phyloP scores from a whole-genome alignment of 805 yeast genomes.

The Saccharomycopsis sp. region DNA sequence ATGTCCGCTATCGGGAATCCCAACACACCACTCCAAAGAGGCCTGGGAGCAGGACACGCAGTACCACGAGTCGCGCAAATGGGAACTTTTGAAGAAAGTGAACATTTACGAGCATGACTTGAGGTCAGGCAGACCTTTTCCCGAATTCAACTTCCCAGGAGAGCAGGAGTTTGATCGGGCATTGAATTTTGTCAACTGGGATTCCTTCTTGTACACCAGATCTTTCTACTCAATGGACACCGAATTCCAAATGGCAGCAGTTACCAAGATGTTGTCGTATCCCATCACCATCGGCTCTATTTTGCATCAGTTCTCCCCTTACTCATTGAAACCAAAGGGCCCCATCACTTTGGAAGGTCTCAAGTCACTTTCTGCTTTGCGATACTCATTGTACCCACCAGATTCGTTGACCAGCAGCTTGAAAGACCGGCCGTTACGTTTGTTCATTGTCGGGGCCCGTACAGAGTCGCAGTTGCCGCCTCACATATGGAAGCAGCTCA shows the following conservation, averaged over 20 bases:
- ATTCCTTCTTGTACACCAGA: conserved; percentile 84
- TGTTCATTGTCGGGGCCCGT: conserved; percentile 84
- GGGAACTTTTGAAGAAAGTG: conserved; percentile 73
- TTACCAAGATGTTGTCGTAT: conserved; percentile 87
- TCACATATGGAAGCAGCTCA: conserved; percentile 91
- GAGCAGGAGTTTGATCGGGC: conserved; percentile 65
- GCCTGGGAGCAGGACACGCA: conserved; percentile 80
- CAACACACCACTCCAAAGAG: conserved; percentile 84
- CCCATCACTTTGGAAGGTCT: conserved; percentile 88
- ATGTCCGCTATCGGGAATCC: conserved; percentile 92
- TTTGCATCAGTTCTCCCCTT: conserved; percentile 80
- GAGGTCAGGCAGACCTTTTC: conserved; percentile 87
- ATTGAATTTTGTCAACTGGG: conserved; percentile 83
- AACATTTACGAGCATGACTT: conserved; percentile 92
- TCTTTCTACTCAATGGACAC: conserved; percentile 94
- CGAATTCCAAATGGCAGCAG: conserved; percentile 90
- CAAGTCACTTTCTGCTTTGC: conserved; percentile 84
- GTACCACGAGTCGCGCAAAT: conserved; percentile 59
- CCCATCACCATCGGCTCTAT: conserved; percentile 84
- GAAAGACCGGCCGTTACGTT: conserved; percentile 81
- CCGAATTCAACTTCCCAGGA: conserved; percentile 90
- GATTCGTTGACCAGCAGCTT: conserved; percentile 40
- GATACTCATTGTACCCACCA: conserved; percentile 80
- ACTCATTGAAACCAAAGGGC: conserved; percentile 70
- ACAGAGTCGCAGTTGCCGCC: conserved; percentile 91